Base-by-base conservation (phyloP, 148 eudicot species). In the Cornus kousa region DNA sequence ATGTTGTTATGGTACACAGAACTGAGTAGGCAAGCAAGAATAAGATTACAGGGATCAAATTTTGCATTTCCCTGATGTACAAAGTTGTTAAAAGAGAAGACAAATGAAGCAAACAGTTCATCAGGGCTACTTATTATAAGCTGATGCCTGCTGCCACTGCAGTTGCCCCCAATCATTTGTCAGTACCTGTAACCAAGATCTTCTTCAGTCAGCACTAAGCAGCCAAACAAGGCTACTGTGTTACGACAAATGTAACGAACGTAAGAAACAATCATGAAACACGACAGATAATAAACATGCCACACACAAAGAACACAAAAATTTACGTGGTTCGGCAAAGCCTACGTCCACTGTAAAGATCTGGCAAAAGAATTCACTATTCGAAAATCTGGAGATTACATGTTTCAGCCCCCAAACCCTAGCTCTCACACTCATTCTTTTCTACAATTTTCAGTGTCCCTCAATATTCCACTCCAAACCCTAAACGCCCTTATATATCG, bases 111-210 rank as follows among this genome's bases (percentile, higher is more conserved):
- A 39, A 71, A 70, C 1, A 37, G 20, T 19, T 39, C n/a, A 37
- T 6, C 10, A 70, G 7, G 4, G 19, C 48, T 17, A 19, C 7
- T 71, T 43, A 70, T 70, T 70, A 37, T 4, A 33, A 7, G 48
- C 73, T 37, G 73, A 70, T 39, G 73, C 73, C 73, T 70, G 13
- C 73, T 39, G 37, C 37, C 37, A 35, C 37, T 35, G 37, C 10
- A 43, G 48, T 9, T 43, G 48, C 48, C 48, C 48, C 28, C 53
- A 40, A 24, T 37, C 32, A 12, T 71, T 71, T 3, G 48, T 43
- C 48, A 43, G 7, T 39, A 43, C 73, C 73, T 71, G 73, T 7
- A 71, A 71, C 6, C 28, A 71, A n/a, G 6, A 39, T 3, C 17
- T 7, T 10, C 1, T 71, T 32, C 73, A 71, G 22, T 71, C 40